Evolutionary conservation across 306 rosid species (phyloP), one percentile per base, ranked within the genome.

Genomic region (Quercus alba): DNA sequence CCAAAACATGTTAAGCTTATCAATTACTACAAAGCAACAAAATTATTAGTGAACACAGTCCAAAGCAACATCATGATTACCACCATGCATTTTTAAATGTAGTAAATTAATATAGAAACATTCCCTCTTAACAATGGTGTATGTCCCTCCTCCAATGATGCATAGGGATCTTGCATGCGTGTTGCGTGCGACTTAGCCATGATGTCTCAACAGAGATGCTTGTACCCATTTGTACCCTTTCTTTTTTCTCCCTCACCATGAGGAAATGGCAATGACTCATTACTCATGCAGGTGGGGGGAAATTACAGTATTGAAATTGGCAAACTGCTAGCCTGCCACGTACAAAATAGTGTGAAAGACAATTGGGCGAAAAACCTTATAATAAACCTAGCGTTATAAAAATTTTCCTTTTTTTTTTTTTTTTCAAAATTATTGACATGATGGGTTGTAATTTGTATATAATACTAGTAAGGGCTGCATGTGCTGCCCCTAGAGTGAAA

Each of bases 11-110:
- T 74, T 14, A 79, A 85, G 66, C 87, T 78, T 77, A 75, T 74
- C 66, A 87, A 84, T 85, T 83, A 87, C 86, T 85, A 83, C 88
- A 83, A 82, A 77, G 84, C 88, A 89, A 86, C 98, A 88, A 87
- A 88, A 93, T 90, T 78, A 91, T 88, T 89, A 88, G 81, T 75
- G 85, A 80, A 58, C 79, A 85, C 79, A 83, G 85, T 81, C 79
- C 81, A 79, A 83, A 63, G 88, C 79, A 80, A 88, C 97, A 91
- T 79, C 85, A 93, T 91, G 85, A 93, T 93, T 85, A 75, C 82
- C 77, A 55, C 85, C 83, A 84, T 41, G 46, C 46, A 41, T 85
- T 86, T 86, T 84, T 70, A 75, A 56, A 85, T 56, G 11, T 31
- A 35, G 25, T 67, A 67, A 33, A 33, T 9, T 44, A 46, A 71